Evolutionary conservation across 805 yeast species (phyloP).

Genomic region (Ogataea ganodermae): DNA sequence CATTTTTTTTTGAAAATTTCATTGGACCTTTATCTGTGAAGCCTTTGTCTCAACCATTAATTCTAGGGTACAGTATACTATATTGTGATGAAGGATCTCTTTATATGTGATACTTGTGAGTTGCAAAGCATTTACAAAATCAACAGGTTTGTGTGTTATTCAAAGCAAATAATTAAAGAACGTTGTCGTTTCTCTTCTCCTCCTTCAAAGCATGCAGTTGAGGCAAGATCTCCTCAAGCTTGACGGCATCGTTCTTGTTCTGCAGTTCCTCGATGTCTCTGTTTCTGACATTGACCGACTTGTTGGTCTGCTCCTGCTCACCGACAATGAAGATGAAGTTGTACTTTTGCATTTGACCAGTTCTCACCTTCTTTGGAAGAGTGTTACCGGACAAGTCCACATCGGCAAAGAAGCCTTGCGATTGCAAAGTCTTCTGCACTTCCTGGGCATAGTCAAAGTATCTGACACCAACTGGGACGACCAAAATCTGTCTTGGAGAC

Average conservation of each 20-base stretch:
- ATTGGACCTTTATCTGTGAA: neutral
- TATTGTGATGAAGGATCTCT: neutral
- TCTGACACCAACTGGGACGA: conserved; percentile 95
- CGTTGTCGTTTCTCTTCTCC: conserved; percentile 75
- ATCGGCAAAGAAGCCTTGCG: conserved; percentile 85
- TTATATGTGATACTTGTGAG: neutral
- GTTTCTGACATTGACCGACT: conserved; percentile 91
- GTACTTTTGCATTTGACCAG: conserved; percentile 91
- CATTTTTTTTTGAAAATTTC: conserved; percentile 16
- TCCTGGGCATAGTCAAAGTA: conserved; percentile 87
- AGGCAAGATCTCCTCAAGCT: conserved; percentile 68
- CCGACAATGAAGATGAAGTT: conserved; percentile 97
- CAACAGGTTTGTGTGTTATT: neutral
- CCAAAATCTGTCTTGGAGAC: conserved; percentile 97
- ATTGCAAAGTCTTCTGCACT: conserved; percentile 68
- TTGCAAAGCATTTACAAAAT: conserved; percentile 1
- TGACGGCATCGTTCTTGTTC: conserved; percentile 84
- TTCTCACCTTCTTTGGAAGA: conserved; percentile 96
- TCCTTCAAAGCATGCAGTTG: conserved; percentile 70
- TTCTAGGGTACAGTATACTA: conserved; percentile 4
- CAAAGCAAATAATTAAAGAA: conserved; percentile 25
- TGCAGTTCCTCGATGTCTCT: conserved; percentile 93
- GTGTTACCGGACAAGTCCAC: conserved; percentile 95
- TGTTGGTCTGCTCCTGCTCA: conserved; percentile 80
- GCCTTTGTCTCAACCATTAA: neutral